phyloP scores from a whole-genome alignment of 495 filamentous ascomycete species.

The Xeromyces bisporus region DNA sequence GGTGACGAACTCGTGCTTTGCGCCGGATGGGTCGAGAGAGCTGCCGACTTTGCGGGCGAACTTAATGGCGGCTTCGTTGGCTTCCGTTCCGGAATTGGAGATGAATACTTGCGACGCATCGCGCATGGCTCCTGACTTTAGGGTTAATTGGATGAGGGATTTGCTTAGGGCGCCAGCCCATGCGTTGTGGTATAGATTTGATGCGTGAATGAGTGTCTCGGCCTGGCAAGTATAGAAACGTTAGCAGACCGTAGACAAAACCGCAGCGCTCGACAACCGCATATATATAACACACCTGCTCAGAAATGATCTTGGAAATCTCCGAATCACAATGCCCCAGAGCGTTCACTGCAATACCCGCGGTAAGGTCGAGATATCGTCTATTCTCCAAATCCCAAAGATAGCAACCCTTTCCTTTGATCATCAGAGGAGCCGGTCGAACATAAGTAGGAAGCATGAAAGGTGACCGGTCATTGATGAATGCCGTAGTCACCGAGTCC shows the following conservation, averaged over 20 bases:
- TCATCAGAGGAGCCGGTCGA: conserved; percentile 77
- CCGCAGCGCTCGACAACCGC: no score
- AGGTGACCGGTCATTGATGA: conserved; percentile 54
- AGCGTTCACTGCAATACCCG: conserved; percentile 88
- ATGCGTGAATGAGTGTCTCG: conserved; percentile 67
- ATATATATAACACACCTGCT: conserved; percentile 57
- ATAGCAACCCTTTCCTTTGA: conserved; percentile 69
- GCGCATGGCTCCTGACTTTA: conserved; percentile 60
- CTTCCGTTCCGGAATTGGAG: conserved; percentile 87
- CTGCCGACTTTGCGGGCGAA: conserved; percentile 86
- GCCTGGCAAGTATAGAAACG: conserved; percentile 29
- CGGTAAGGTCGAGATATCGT: conserved; percentile 83
- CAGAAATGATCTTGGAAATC: conserved; percentile 46
- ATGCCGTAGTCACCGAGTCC: conserved; percentile 58
- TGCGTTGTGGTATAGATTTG: conserved; percentile 89
- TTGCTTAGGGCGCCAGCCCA: conserved; percentile 82
- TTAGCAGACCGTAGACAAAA: no score
- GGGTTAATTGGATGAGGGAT: conserved; percentile 64
- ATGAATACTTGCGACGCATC: conserved; percentile 71
- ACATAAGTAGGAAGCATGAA: conserved; percentile 94
- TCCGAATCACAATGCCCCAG: conserved; percentile 75
- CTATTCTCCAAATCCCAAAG: conserved; percentile 81
- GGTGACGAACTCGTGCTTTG: conserved; percentile 69
- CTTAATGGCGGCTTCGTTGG: conserved; percentile 95
- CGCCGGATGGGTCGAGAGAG: conserved; percentile 46